Percentiles rank a stretch among this genome's conserved stretches.
Evolutionary conservation across 768 basidiomycete species (phyloP).

Genomic region (Suillus fuscotomentosus): DNA sequence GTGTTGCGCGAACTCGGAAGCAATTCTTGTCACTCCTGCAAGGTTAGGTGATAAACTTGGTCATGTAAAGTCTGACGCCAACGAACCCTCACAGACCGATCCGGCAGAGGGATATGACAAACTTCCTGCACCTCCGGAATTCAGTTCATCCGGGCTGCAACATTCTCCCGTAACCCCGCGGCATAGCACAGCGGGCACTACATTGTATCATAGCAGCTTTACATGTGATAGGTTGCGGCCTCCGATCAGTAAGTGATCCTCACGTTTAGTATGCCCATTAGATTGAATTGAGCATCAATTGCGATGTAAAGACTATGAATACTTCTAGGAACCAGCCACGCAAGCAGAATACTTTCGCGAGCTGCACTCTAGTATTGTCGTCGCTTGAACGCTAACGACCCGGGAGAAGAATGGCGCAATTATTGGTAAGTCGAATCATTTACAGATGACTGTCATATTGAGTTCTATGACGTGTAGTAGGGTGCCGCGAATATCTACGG

Average conservation of each 20-base stretch:
- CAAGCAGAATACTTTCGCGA: conserved; percentile 60
- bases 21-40: too few species aligned
- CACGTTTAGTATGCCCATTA: not conserved
- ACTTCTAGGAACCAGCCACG: conserved; percentile 46
- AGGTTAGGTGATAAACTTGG: too few species aligned
- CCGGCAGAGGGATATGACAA: too few species aligned
- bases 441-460: not conserved
- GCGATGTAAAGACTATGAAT: conserved; percentile 64
- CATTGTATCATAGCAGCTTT: not conserved
- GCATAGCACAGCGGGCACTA: too few species aligned
- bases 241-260: conserved; percentile 48
- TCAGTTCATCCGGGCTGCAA: not conserved
- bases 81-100: too few species aligned
- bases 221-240: not conserved
- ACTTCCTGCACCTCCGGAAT: not conserved
- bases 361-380: conserved; percentile 57
- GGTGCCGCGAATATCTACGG: conserved; percentile 79
- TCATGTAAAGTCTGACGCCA: too few species aligned
- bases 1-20: too few species aligned
- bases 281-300: not conserved
- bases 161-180: not conserved
- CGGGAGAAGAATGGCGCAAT: conserved; percentile 54
- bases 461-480: conserved; percentile 22
- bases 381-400: conserved; percentile 79
- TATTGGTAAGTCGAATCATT: conserved; percentile 45